Base-by-base conservation (phyloP, 2,329 filamentous ascomycete species). In the Aspergillus unguis region DNA sequence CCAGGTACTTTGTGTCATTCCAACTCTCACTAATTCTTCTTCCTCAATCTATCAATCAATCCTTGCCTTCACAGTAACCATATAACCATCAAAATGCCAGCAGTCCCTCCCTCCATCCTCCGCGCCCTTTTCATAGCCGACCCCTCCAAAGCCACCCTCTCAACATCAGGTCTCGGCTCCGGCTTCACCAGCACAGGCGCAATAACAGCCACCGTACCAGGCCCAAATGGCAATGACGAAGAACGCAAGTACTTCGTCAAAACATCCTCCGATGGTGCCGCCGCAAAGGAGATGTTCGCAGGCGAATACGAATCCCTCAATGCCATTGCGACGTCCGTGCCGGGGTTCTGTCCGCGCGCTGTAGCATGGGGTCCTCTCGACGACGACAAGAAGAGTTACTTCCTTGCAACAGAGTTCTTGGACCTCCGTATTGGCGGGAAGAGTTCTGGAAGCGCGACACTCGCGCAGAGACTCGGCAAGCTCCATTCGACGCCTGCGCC, bases 221-320 rank as follows among this genome's bases (percentile, higher is more conserved):
- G 58, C 7, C 4, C 52, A 43, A 53, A 62, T 17, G 55, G 57
- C 4, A 46, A 54, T 7, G 54, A 65, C 51, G 58, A 65, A 60
- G 60, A 69, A 47, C 62, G 62, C 3, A 63, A 60, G 35, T 72
- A 71, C 61, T 76, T 75, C 52, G 58, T 76, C 36, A 75, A 77
- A 57, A 73, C 68, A 1, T 70, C 69, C 1, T 49, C 61, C 2
- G 64, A 67, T 7, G 63, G 68, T 26, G 46, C 56, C 48, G 60
- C 67, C 44, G 68, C 75, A 7, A 58, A 62, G 47, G 66, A 72
- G 44, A 74, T 73, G 69, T 68, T 71, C 58, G 60, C 63, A 83
- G 89, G 92, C 55, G 92, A 96, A 71, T 86, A 90, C 66, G 82
- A 83, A 45, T 95, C 90, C 2, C 82, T 96, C 50, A 92, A 91